Evolutionary conservation across 2,329 filamentous ascomycete genomes (phyloP), one percentile per base, ranked within the genome.

Genomic region (Pseudogymnoascus verrucosus): DNA sequence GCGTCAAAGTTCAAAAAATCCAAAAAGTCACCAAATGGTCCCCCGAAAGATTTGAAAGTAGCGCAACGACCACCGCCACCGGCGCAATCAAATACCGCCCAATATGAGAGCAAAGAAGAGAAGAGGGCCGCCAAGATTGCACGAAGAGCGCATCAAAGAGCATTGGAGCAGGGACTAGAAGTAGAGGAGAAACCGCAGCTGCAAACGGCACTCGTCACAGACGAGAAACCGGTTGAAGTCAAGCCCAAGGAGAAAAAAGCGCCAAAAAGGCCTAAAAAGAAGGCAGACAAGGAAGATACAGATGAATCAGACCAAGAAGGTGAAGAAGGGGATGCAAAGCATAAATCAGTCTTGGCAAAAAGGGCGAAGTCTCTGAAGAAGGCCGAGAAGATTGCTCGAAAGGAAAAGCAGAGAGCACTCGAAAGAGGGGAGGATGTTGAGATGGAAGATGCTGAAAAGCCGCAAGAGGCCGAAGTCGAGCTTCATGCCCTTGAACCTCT

Each of bases 401-500:
- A 74, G 1, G 69, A 71, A 31, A 70, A 71, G 36, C 69, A 61
- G 39, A 62, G 73, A n/a, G 68, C 71, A 0, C 74, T 76, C 31
- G 68, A 68, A 57, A 72, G 74, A 14, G 68, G 65, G 2, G 70
- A 72, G 0, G 73, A 72, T n/a, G 67, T 69, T 14, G 67, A 70
- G 3, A 69, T 71, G 14, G 16, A 66, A 66, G 23, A 70, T 44
- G 60, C 65, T 23, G 60, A 69, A 67, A 74, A 77, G 42, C 67
- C 72, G 21, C 68, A 68, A 67, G 62, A 70, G 67, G 59, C 72
- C 69, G 69, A 72, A 63, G 66, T 69, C 11, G 81, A 84, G 69
- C 73, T 87, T 2, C 87, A 92, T 73, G 91, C 90, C 21, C 79
- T 98, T 0, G 86, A 89, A 63, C 92, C 91, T 5, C 79, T 96